Base-by-base conservation (phyloP, 2,329 filamentous ascomycete genomes). In the Apiospora aurea region DNA sequence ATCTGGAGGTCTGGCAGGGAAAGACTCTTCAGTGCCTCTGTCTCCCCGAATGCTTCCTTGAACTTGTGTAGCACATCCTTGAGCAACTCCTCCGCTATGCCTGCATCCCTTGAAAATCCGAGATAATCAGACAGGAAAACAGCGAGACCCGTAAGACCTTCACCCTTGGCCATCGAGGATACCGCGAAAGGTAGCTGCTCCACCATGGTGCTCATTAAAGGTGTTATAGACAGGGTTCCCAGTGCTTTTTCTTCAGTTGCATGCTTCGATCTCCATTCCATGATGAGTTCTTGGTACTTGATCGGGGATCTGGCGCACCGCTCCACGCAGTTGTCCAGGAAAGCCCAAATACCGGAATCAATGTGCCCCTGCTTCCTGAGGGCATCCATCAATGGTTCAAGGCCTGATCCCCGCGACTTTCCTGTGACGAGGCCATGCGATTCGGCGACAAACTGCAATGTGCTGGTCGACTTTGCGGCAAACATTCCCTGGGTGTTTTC, bases 301-400 rank as follows among this genome's bases (percentile, higher is more conserved):
- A 97, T 92, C 0, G 94, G 93, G 34, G 92, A 92, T 2, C 84
- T 91, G 21, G 91, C 91, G 75, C 94, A 93, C 34, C 95, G 90
- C 43, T 90, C 90, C 70, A 94, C 86, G 80, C 94, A 97, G 74
- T 97, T 95, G 78, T 98, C 95, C 38, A 98, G 80, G 78, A 96
- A 97, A 0, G 85, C 81, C 83, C 93, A 93, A 0, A 95, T 77
- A 6, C 77, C 72, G 13, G 74, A 51, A 74, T 80, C 80, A 34
- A 81, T 74, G 21, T 74, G 74, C 51, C 74, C 75, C 16, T 80
- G 64, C 4, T 73, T 83, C 78, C 77, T 81, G 6, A 87, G 75
- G 21, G 82, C 80, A 34, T 77, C 79, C 13, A 87, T 82, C 34
- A 90, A 77, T 76, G 85, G 83, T 75, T 86, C 73, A 77, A 91